Evolutionary conservation across 306 rosid genomes (phyloP), one percentile per base, ranked within the genome.

Genomic region (Arachis hypogaea): DNA sequence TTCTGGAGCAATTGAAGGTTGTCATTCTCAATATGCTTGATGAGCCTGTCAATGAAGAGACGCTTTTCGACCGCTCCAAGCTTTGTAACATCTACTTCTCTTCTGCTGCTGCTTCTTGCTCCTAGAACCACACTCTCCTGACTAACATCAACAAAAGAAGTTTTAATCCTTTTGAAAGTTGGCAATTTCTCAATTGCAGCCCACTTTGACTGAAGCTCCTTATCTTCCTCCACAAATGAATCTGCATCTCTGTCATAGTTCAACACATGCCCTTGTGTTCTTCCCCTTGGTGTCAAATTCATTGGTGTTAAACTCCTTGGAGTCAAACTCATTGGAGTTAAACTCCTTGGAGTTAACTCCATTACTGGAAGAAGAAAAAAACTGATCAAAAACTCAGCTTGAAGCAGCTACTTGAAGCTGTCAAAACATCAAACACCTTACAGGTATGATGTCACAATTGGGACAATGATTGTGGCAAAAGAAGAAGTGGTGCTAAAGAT

Each of bases 11-110:
- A 28, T 33, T 78, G 86, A 12, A 77, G 85, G 46, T 86, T 86
- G 72, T 86, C 89, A 80, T 82, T 80, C 85, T 86, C 89, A 80
- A 86, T 86, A 80, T 83, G 89, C 77, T 75, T 77, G 0, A 86
- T 80, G 75, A 86, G 89, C 73, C 60, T 86, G 45, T 86, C 85
- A 30, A 86, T 86, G 54, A 86, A 80, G 41, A 86, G 28, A 33
- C 86, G 87, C 66, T 82, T 86, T 12, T 86, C 87, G 22, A 80
- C 75, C n/a, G 87, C 85, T 71, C 83, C 87, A 80, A 86, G 87
- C 68, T 86, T 86, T 69, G 89, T 77, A 66, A 86, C 89, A 82
- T 66, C 58, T 65, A 4, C 5, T 0, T n/a, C 5, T 7, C 7
- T 56, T 70, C 63, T 77, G 11, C 58, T 69, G 73, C 82, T 73